Base-by-base conservation (phyloP, 257 asterid species). In the Perilla frutescens region DNA sequence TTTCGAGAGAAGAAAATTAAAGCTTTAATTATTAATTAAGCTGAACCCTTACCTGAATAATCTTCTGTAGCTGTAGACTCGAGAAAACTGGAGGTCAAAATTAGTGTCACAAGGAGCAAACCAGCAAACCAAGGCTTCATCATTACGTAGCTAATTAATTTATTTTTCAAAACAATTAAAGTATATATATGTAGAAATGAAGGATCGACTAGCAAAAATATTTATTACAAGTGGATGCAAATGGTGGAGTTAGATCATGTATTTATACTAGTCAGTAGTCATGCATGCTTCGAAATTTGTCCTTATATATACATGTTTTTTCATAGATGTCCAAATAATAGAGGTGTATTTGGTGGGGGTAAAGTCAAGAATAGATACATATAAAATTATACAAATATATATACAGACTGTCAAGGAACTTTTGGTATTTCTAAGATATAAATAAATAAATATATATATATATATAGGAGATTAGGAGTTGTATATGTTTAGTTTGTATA, bases 81-180 rank as follows among this genome's bases (percentile, higher is more conserved):
- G 9, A 73, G 71, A 57, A 73, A 73, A 32, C 0, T 36, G 68
- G 47, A 73, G 65, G 59, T 54, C 58, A 73, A 32, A 58, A 73
- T 48, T 48, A 73, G 39, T 43, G 69, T 31, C 49, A 64, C 72
- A 6, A 73, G 10, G 26, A 73, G 29, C 10, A 64, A 53, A 4
- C 10, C 15, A 53, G 59, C 65, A 47, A 73, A 26, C 58, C 39
- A 50, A 14, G 60, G 11, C 73, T 50, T 68, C 73, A 68, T 51
- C 26, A 6, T 43, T 44, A 8, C 26, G 0, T 20, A 20, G 8
- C 31, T 48, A 40, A 10, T 20, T 9, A 13, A 13, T 32, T 14
- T 29, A 8, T 34, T 44, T 32, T 4, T 32, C 10, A n/a, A 10
- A 13, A 48, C 20, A 10, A 26, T 31, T 5, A 7, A 15, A 20